phyloP scores from a whole-genome alignment of 805 yeast species.

The Candida oleophila region DNA sequence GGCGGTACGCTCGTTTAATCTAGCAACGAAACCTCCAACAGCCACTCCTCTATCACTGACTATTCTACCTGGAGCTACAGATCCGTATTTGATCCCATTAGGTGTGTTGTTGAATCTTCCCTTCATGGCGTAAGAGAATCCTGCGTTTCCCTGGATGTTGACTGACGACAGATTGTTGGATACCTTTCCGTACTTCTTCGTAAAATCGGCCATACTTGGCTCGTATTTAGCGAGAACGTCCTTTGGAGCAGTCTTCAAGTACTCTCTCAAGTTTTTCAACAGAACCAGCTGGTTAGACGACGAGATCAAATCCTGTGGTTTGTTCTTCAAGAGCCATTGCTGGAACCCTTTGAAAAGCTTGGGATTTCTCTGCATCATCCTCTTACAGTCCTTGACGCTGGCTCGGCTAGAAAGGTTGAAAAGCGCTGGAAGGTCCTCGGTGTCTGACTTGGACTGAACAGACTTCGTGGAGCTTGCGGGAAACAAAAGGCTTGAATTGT shows the following conservation, averaged over 20 bases:
- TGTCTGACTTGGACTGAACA: slow-evolving; percentile 13
- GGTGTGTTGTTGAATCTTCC: slow-evolving; percentile 73
- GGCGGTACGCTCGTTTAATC: slow-evolving; percentile 34
- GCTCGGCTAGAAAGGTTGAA: slow-evolving; percentile 32
- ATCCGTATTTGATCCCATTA: slow-evolving; percentile 57
- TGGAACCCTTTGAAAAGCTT: slow-evolving; percentile 52
- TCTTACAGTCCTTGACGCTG: slow-evolving; percentile 25
- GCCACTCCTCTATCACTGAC: slow-evolving; percentile 52
- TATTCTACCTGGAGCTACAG: slow-evolving; percentile 69
- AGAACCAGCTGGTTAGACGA: slow-evolving; percentile 19
- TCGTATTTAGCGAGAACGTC: slow-evolving; percentile 13
- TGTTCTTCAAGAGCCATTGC: slow-evolving; percentile 50
- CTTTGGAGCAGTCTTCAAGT: slow-evolving; percentile 22
- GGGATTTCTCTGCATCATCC: slow-evolving; percentile 41
- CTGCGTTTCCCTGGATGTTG: slow-evolving; percentile 67
- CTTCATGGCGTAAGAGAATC: slow-evolving; percentile 64
- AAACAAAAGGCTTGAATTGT: slow-evolving; percentile 42
- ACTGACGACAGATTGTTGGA: slow-evolving; percentile 9
- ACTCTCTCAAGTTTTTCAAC: slow-evolving; percentile 31
- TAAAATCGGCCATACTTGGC: slow-evolving; percentile 19
- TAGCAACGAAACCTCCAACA: slow-evolving; percentile 45
- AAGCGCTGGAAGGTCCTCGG: slow-evolving; percentile 28
- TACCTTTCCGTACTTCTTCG: slow-evolving; percentile 15
- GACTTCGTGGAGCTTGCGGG: slow-evolving; percentile 26
- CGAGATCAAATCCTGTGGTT: slow-evolving; percentile 39